Percentiles rank a stretch among this genome's conserved stretches.
Conservation (phyloP, 2,329 filamentous ascomycete species). For the Claviceps sp. region DNA sequence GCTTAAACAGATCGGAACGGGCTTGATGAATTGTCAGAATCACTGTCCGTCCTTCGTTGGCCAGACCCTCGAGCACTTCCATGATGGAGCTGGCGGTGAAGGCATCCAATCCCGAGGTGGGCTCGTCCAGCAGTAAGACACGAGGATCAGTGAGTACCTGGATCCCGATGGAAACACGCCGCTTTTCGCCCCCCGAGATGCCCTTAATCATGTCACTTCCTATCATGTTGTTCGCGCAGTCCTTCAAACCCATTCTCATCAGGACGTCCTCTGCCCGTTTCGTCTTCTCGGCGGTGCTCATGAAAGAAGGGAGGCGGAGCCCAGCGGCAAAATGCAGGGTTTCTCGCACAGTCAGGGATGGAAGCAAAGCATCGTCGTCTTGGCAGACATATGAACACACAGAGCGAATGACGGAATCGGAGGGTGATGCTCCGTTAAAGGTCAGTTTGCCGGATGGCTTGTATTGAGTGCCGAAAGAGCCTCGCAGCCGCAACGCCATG, state of each 20-base stretch:
- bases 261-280: conserved; percentile 57
- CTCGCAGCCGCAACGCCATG: conserved; percentile 54
- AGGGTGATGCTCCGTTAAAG: conserved; percentile 58
- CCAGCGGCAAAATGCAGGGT: conserved; percentile 59
- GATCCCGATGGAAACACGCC: conserved; percentile 63
- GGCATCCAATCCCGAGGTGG: conserved; percentile 62
- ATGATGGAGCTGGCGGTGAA: conserved; percentile 68
- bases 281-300: conserved; percentile 54
- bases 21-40: conserved; percentile 71
- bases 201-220: conserved; percentile 62
- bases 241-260: conserved; percentile 62
- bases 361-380: conserved; percentile 61
- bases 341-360: conserved; percentile 63
- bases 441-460: conserved; percentile 46
- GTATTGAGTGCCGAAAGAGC: conserved; percentile 49
- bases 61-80: conserved; percentile 56
- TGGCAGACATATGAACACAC: conserved; percentile 68
- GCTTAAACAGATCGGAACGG: conserved; percentile 56
- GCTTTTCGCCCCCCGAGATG: conserved; percentile 68
- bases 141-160: conserved; percentile 65
- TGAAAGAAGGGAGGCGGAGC: conserved; percentile 55
- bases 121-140: conserved; percentile 61
- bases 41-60: conserved; percentile 59
- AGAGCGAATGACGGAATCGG: conserved; percentile 54
- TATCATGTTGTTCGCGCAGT: conserved; percentile 63